Percentiles rank a stretch among this genome's conserved stretches.
These are phyloP conservation scores for Candida taoyuanica DNA, from an alignment of 805 yeast species.

Conservation along the genomic window DNA sequence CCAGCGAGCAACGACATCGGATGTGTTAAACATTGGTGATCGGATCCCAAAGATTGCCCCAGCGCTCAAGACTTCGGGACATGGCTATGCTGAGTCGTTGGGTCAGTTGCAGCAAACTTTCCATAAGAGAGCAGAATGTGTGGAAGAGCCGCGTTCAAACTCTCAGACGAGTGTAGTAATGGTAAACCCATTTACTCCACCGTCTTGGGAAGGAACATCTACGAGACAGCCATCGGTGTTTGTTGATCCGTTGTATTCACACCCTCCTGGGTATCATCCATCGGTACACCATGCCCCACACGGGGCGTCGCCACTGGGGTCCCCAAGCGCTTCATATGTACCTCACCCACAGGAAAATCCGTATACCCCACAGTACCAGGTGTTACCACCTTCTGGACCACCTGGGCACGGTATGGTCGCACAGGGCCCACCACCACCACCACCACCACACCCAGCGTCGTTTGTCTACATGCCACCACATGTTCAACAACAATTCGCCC, in stretches of 20 bases:
- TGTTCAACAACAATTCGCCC: constrained; percentile 2
- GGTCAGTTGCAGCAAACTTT: constrained; percentile 19
- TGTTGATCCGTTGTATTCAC: constrained; percentile 24
- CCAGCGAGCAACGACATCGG: constrained; percentile 20
- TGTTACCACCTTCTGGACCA: too few species aligned
- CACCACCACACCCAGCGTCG: constrained; percentile 6
- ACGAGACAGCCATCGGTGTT: constrained; percentile 25
- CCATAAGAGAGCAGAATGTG: constrained; percentile 17
- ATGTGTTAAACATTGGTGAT: constrained; percentile 23
- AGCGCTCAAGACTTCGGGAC: constrained; percentile 8
- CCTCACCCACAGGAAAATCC: too few species aligned
- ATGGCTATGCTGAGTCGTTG: constrained; percentile 14
- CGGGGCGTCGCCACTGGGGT: constrained; percentile 7
- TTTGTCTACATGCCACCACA: background rate
- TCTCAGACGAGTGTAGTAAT: constrained; percentile 3
- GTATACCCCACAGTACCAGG: too few species aligned
- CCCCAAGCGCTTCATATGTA: too few species aligned
- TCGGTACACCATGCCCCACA: background rate
- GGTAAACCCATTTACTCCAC: constrained; percentile 11
- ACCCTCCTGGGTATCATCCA: constrained; percentile 3
- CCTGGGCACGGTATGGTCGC: too few species aligned
- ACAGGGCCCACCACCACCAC: too few species aligned
- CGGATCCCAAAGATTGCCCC: constrained; percentile 26
- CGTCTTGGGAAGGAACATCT: constrained; percentile 23
- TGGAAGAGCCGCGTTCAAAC: too few species aligned